A percentile compares a stretch with the other conserved stretches of the same genome.
These are phyloP conservation scores for Trichoderma guizhouense DNA, from an alignment of 2,329 filamentous ascomycete species.

Conservation along the genomic window DNA sequence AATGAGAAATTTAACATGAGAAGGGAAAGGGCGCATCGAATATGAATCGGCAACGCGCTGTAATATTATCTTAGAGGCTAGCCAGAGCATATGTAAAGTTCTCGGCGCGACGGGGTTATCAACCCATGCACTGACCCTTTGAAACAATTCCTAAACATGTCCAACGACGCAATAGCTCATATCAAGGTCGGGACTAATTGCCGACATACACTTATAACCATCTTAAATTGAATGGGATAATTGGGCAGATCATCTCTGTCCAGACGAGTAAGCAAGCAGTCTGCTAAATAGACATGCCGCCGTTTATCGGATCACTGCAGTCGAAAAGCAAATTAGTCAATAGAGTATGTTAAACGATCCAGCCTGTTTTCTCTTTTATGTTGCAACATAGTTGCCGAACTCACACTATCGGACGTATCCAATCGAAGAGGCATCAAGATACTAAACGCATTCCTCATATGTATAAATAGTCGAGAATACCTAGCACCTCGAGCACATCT, in stretches of 20 bases:
- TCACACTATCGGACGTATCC: no score
- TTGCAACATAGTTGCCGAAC: neutral
- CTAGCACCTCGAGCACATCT: no score
- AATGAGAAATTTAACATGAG: neutral
- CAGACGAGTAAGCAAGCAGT: no score
- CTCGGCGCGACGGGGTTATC: fast-evolving
- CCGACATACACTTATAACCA: neutral
- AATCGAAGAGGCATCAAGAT: no score
- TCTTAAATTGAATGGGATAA: no score
- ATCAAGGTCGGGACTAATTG: neutral
- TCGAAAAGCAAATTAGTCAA: no score
- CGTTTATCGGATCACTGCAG: no score
- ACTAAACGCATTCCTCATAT: no score
- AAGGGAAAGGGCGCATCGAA: neutral
- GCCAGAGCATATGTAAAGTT: neutral
- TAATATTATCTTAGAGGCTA: neutral
- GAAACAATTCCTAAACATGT: neutral
- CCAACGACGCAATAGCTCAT: neutral
- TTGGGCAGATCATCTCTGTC: no score
- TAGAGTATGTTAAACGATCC: no score
- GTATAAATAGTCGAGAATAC: no score
- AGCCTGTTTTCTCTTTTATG: neutral
- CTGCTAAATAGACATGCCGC: no score
- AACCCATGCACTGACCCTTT: neutral
- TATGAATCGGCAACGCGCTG: neutral